A percentile compares a stretch with the other conserved stretches of the same genome.
Conservation (phyloP, 108 stramenopile species). For the Cyclostephanos invisitatus region DNA sequence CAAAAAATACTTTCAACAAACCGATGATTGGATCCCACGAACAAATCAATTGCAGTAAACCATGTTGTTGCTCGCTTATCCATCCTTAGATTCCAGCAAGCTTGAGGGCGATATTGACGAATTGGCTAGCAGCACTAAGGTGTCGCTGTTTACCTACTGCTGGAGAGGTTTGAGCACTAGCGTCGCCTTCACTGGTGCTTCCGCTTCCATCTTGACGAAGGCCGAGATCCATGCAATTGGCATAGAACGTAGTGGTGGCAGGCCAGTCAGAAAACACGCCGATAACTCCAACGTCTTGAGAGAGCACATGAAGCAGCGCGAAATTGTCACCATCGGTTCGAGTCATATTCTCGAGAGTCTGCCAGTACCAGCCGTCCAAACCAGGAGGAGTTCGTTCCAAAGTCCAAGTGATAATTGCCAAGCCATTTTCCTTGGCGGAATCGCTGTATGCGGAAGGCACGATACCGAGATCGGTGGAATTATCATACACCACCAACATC, state of each 20-base stretch:
- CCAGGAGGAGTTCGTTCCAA: constrained; percentile 63
- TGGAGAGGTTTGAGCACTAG: neutral
- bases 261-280: constrained; percentile 81
- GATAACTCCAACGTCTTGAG: constrained; percentile 59
- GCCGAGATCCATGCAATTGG: constrained; percentile 63
- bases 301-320: constrained; percentile 53
- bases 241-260: constrained; percentile 69
- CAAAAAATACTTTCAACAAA: too few species aligned
- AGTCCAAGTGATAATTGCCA: constrained; percentile 74
- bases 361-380: constrained; percentile 58
- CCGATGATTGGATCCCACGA: too few species aligned
- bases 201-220: constrained; percentile 1
- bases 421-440: constrained; percentile 44
- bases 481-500: constrained; percentile 49
- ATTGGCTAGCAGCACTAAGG: constrained; percentile 6
- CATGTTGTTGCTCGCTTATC: too few species aligned
- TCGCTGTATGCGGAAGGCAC: constrained; percentile 45
- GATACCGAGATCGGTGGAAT: constrained; percentile 33
- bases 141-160: neutral
- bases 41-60: too few species aligned
- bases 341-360: constrained; percentile 32
- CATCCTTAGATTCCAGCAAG: constrained; percentile 15
- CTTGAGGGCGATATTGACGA: constrained; percentile 15
- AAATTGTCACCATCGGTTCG: constrained; percentile 53
- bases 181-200: neutral